These are phyloP conservation scores for Austroboletus niveus DNA, from an alignment of 1,284 basidiomycete genomes.

Conservation along the genomic window DNA sequence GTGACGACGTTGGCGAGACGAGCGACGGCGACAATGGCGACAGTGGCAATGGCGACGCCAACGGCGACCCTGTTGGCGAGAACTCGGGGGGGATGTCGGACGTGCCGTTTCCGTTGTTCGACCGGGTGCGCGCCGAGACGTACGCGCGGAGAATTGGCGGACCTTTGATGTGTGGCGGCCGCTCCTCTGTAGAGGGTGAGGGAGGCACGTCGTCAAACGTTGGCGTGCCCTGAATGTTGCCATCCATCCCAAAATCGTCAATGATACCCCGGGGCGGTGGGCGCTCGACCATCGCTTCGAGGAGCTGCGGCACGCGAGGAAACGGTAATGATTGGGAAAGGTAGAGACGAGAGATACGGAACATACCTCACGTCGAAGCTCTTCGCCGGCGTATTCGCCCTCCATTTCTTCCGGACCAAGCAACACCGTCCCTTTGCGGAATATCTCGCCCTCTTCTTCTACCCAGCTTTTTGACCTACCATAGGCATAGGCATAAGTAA, in stretches of 20 bases:
- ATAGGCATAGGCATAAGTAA: not conserved
- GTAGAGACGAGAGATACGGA: slow-evolving; percentile 24
- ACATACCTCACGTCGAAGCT: slow-evolving; percentile 77
- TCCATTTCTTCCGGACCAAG: slow-evolving; percentile 85
- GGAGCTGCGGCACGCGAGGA: slow-evolving; percentile 52
- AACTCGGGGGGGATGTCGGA: not conserved
- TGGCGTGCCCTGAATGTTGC: slow-evolving; percentile 12
- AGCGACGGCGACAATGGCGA: not conserved
- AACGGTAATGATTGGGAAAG: slow-evolving; percentile 44
- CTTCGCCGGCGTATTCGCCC: slow-evolving; percentile 80
- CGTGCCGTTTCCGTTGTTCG: slow-evolving; percentile 1
- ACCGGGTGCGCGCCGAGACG: slow-evolving; percentile 47
- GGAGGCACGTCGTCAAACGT: slow-evolving; percentile 15
- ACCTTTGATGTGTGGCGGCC: slow-evolving; percentile 2
- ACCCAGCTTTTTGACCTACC: slow-evolving; percentile 73
- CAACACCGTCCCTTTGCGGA: slow-evolving; percentile 80
- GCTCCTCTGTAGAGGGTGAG: slow-evolving; percentile 14
- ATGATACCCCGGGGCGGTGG: slow-evolving; percentile 49
- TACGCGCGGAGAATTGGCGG: slow-evolving; percentile 52
- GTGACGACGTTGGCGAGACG: slow-evolving; percentile 17
- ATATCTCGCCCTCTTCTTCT: slow-evolving; percentile 89
- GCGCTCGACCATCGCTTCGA: slow-evolving; percentile 54
- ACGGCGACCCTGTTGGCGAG: not conserved
- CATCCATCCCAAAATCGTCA: slow-evolving; percentile 54
- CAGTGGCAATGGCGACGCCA: not conserved